These are phyloP conservation scores for Pisolithus marmoratus DNA, from an alignment of 768 basidiomycete genomes.

Conservation along the genomic window DNA sequence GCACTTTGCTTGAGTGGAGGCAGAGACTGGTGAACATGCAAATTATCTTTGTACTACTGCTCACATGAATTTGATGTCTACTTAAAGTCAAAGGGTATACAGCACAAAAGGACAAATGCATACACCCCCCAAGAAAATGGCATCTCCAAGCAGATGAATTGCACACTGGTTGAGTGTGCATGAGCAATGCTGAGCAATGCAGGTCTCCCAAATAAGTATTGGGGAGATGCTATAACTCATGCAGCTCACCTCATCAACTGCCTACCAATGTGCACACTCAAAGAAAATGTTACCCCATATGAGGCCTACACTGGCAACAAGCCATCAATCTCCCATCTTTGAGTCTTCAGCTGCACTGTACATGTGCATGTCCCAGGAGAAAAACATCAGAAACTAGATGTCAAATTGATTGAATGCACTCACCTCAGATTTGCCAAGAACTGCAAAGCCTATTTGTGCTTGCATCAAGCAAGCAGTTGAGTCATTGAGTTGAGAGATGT, in stretches of 20 bases:
- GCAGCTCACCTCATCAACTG: neutral
- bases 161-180: neutral
- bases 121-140: constrained; percentile 3
- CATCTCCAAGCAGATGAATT: neutral
- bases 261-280: constrained; percentile 12
- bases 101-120: constrained; percentile 1
- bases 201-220: neutral
- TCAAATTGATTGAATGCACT: too few species aligned
- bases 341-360: constrained; percentile 20
- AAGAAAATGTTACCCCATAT: constrained; percentile 13
- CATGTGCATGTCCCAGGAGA: constrained; percentile 22
- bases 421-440: too few species aligned
- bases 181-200: neutral
- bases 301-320: too few species aligned
- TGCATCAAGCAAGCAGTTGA: too few species aligned
- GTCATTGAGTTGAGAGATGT: too few species aligned
- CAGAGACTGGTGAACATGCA: neutral
- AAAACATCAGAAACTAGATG: too few species aligned
- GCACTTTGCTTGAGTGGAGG: too few species aligned
- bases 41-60: constrained; percentile 5
- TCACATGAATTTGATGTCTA: too few species aligned
- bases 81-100: constrained; percentile 24
- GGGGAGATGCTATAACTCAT: too few species aligned
- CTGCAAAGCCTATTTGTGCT: too few species aligned
- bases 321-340: constrained; percentile 14